phyloP scores from a whole-genome alignment of 495 filamentous ascomycete species.

The Tuber aestivum region DNA sequence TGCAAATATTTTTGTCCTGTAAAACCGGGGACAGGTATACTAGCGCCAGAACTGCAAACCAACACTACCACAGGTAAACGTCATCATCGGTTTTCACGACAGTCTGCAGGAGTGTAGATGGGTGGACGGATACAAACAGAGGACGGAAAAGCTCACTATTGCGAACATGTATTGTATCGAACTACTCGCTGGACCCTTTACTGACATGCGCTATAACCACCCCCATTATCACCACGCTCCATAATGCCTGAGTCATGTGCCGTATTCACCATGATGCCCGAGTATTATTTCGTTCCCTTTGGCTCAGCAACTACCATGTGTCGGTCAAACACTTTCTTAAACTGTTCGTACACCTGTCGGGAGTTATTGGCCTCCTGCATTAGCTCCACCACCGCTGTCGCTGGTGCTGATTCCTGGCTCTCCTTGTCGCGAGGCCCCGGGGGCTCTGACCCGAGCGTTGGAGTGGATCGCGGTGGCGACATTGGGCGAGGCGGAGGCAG shows the following conservation, averaged over 20 bases:
- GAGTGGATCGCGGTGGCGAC: too few species aligned
- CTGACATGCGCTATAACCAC: constrained; percentile 26
- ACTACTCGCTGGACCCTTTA: constrained; percentile 28
- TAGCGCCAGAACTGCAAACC: constrained; percentile 72
- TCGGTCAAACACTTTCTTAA: too few species aligned
- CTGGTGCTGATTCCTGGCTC: too few species aligned
- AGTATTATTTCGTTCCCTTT: constrained; percentile 2
- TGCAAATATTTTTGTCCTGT: constrained; percentile 67
- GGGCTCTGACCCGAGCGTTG: too few species aligned
- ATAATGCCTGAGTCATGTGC: constrained; percentile 32
- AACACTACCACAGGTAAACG: constrained; percentile 57
- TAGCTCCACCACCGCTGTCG: too few species aligned
- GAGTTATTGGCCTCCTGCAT: too few species aligned
- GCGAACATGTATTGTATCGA: constrained; percentile 37
- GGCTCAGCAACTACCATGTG: too few species aligned
- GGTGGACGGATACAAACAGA: background rate
- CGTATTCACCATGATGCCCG: constrained; percentile 36
- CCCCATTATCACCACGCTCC: constrained; percentile 38
- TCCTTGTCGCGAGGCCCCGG: too few species aligned
- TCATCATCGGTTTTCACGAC: background rate
- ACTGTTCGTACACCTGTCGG: too few species aligned
- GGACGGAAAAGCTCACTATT: constrained; percentile 32
- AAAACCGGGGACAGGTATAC: constrained; percentile 78
- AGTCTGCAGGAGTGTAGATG: background rate
- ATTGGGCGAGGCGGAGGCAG: too few species aligned